These are phyloP conservation scores for Macrocystidia cucumis DNA, from an alignment of 1,284 basidiomycete species.

Conservation along the genomic window DNA sequence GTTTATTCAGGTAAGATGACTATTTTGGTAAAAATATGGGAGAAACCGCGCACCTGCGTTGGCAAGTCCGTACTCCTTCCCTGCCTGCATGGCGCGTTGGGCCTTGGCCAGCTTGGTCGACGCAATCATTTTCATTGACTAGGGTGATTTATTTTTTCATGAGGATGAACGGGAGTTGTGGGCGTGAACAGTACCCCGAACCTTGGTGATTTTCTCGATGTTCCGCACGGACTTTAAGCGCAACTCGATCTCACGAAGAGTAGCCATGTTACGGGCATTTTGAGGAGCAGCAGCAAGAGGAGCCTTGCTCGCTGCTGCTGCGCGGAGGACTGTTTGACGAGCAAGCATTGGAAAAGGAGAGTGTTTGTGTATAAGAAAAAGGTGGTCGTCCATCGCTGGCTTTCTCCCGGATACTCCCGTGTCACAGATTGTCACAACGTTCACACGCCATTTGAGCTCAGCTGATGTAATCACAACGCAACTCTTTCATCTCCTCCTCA, in stretches of 20 bases:
- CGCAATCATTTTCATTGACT: slow-evolving; percentile 99
- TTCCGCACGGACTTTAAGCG: slow-evolving; percentile 96
- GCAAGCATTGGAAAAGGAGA: slow-evolving; percentile 43
- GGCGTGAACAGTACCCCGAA: no score
- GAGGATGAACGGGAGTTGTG: not conserved
- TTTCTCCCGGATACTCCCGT: slow-evolving; percentile 33
- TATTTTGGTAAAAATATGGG: slow-evolving; percentile 2
- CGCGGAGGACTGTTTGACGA: slow-evolving; percentile 62
- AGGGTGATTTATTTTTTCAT: slow-evolving; percentile 6
- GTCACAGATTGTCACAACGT: slow-evolving; percentile 14
- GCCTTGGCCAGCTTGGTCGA: slow-evolving; percentile 96
- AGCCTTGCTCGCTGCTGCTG: slow-evolving; percentile 45
- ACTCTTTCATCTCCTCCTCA: slow-evolving; percentile 1
- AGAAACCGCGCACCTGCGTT: slow-evolving; percentile 83
- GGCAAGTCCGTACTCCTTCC: slow-evolving; percentile 91
- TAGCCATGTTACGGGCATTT: slow-evolving; percentile 86
- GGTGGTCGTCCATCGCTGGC: slow-evolving; percentile 17
- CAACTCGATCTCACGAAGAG: slow-evolving; percentile 94
- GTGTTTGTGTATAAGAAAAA: slow-evolving; percentile 10
- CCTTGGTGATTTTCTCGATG: slow-evolving; percentile 99
- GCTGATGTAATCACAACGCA: slow-evolving; percentile 1
- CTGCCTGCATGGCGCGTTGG: slow-evolving; percentile 89
- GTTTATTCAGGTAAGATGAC: slow-evolving; percentile 1
- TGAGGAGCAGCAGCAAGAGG: slow-evolving; percentile 54
- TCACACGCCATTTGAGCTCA: not conserved